Evolutionary conservation across 2,329 filamentous ascomycete genomes (phyloP), one percentile per base, ranked within the genome.

Genomic region (Arthroderma sp.): DNA sequence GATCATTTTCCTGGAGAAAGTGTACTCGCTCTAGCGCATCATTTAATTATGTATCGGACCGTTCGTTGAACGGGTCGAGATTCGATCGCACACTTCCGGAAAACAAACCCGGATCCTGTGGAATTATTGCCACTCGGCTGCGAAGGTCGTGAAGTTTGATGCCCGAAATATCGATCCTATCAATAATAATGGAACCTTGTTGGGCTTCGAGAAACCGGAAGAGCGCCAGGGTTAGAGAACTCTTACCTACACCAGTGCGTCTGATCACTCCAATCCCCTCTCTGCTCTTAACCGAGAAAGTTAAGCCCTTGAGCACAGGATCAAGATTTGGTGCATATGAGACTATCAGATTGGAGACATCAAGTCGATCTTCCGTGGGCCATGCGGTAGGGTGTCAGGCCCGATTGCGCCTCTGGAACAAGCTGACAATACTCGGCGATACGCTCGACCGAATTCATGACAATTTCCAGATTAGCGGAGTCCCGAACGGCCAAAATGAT

Each of bases 251-350:
- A 49, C 89, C 89, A 0, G 89, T 96, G 48, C 89, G 79, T 44
- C 89, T 91, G 30, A 96, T 89, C 45, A 98, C 93, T 47, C 89
- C 91, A 15, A 96, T 84, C 69, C 95, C 95, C 64, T 96, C 86
- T 29, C 77, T 78, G 0, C 88, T 78, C 28, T 80, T 71, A 50
- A 98, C 88, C 60, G 83, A 85, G 71, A 98, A 93, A 1, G 77
- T 85, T 43, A 96, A 75, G 50, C 95, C 83, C 71, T 91, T 94
- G 53, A 98, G 73, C 45, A 96, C 89, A 47, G 94, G 73, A 57
- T 95, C 87, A 42, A 96, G 74, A 4, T 85, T 89, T 53, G 84
- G 77, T 38, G 91, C 82, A 63, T 98, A 98, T 39, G 87, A 78
- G 22, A 88, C 87, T 65, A 87, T 94, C 71, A 88, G 95, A 67